These are phyloP conservation scores for Candida stauntonica DNA, from an alignment of 805 yeast species.

Conservation along the genomic window DNA sequence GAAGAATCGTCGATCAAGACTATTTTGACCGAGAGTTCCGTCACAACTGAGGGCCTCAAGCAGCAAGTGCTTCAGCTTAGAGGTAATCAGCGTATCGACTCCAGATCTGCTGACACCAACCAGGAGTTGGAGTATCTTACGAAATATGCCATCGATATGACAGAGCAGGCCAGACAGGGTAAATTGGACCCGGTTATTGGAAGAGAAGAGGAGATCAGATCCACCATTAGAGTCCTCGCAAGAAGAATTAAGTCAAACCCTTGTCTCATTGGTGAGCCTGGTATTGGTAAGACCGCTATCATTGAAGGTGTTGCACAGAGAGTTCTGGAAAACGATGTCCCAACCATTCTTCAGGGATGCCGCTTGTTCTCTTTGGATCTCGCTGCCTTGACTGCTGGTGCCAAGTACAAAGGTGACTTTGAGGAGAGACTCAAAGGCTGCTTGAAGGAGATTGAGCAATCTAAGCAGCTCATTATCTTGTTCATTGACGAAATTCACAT, in stretches of 20 bases:
- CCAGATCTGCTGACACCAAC: constrained; percentile 90
- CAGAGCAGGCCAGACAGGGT: constrained; percentile 90
- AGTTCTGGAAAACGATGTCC: constrained; percentile 93
- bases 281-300: constrained; percentile 98
- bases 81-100: constrained; percentile 88
- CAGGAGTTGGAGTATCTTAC: constrained; percentile 75
- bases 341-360: constrained; percentile 76
- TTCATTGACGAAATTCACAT: constrained; percentile 98
- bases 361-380: constrained; percentile 84
- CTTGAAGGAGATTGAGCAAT: constrained; percentile 85
- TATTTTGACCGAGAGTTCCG: constrained; percentile 65
- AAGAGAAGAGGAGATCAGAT: constrained; percentile 95
- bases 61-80: constrained; percentile 76
- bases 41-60: constrained; percentile 68
- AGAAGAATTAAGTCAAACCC: constrained; percentile 97
- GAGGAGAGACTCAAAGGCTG: constrained; percentile 98
- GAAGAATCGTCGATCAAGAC: constrained; percentile 71
- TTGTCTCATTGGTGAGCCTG: constrained; percentile 96
- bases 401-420: constrained; percentile 97
- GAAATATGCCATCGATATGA: constrained; percentile 91
- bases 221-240: constrained; percentile 92
- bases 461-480: constrained; percentile 78
- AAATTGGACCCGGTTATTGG: constrained; percentile 98
- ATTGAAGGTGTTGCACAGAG: constrained; percentile 99
- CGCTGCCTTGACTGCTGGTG: constrained; percentile 98